These are phyloP conservation scores for Noccaea caerulescens DNA, from an alignment of 345 rosid species.

Conservation along the genomic window DNA sequence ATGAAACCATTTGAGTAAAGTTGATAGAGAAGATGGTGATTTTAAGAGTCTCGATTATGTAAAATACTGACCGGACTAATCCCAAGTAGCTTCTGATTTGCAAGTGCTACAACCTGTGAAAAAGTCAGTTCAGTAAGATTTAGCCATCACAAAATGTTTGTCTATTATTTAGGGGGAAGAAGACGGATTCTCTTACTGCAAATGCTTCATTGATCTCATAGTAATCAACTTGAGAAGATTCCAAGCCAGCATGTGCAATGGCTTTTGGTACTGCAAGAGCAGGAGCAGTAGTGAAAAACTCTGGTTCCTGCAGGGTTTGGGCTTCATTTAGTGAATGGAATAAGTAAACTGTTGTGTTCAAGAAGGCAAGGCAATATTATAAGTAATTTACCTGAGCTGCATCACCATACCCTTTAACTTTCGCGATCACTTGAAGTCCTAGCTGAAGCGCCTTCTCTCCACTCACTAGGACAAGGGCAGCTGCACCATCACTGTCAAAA, in stretches of 20 bases:
- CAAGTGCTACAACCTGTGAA: constrained; percentile 90
- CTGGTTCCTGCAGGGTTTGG: constrained; percentile 73
- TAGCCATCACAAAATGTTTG: not conserved
- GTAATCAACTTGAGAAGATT: constrained; percentile 83
- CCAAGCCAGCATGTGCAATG: constrained; percentile 73
- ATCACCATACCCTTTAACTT: constrained; percentile 82
- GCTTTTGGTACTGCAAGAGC: constrained; percentile 98
- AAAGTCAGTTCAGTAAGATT: not conserved
- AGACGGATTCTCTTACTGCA: constrained; percentile 58
- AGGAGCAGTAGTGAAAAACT: constrained; percentile 92
- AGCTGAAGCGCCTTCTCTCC: constrained; percentile 78
- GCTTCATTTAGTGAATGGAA: constrained; percentile 21
- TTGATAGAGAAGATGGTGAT: constrained; percentile 11
- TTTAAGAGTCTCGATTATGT: not conserved
- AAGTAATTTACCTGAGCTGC: constrained; percentile 81
- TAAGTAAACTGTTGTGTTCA: not conserved
- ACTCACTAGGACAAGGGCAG: constrained; percentile 90
- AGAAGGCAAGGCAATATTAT: not conserved
- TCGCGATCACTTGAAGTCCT: constrained; percentile 83
- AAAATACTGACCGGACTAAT: constrained; percentile 65
- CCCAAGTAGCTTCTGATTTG: constrained; percentile 81
- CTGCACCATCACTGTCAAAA: constrained; percentile 89
- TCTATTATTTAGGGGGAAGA: constrained; percentile 4
- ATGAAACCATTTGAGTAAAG: not conserved
- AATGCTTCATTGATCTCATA: constrained; percentile 99